Conservation (phyloP, 2,329 filamentous ascomycete genomes). For the Drechslerella stenobrocha region DNA sequence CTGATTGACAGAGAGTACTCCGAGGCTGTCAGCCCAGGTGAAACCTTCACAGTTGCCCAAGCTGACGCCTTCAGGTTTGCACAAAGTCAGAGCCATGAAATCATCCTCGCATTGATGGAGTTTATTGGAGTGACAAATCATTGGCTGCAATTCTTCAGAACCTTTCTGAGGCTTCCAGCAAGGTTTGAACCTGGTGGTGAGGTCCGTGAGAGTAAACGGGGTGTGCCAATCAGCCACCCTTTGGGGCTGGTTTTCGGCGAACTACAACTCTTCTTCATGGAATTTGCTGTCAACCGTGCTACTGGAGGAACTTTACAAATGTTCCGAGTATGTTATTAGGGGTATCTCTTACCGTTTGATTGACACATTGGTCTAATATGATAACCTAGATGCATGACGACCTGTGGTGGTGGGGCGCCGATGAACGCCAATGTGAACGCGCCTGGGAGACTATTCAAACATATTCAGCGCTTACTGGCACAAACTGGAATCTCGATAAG, state of each 20-base stretch:
- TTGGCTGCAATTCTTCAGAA: constrained; percentile 65
- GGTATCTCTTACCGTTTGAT: not conserved
- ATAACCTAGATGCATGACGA: constrained; percentile 62
- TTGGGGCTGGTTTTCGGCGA: constrained; percentile 67
- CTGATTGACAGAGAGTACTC: constrained; percentile 33
- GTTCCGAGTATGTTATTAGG: constrained; percentile 20
- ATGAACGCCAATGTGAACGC: constrained; percentile 59
- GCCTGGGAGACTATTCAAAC: constrained; percentile 65
- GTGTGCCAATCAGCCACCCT: constrained; percentile 65
- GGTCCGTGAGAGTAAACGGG: constrained; percentile 60
- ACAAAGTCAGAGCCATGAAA: constrained; percentile 64
- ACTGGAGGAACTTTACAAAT: constrained; percentile 59
- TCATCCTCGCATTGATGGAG: constrained; percentile 63
- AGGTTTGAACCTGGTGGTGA: constrained; percentile 60
- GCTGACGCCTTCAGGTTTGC: constrained; percentile 66
- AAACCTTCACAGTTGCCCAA: constrained; percentile 60
- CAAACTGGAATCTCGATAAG: constrained; percentile 65
- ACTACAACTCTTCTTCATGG: constrained; percentile 66
- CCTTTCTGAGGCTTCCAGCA: constrained; percentile 65
- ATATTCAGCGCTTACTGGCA: constrained; percentile 63
- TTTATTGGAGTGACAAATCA: constrained; percentile 64
- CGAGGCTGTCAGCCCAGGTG: constrained; percentile 32
- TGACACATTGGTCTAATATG: not conserved
- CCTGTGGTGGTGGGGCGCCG: constrained; percentile 67
- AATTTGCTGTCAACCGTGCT: constrained; percentile 66